Conservation (phyloP, 306 rosid species). For the Lathyrus oleraceus region DNA sequence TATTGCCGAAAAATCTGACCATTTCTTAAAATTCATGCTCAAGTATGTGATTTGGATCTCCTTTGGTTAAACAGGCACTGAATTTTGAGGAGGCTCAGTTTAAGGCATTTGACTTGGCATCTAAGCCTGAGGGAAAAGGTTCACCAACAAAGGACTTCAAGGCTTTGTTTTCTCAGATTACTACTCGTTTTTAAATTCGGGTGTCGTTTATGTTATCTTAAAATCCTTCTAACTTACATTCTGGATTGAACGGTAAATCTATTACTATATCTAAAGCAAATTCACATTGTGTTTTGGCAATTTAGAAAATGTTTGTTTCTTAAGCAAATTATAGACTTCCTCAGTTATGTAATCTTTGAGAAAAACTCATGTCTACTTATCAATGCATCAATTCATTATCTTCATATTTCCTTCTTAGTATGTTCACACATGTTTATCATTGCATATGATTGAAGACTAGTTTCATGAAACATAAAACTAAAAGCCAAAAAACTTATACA, state of each 20-base stretch:
- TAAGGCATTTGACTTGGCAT: conserved; percentile 89
- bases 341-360: not conserved
- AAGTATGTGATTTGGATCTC: not conserved
- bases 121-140: conserved; percentile 84
- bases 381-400: not conserved
- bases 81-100: conserved; percentile 72
- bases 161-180: conserved; percentile 75
- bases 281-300: conserved; percentile 12
- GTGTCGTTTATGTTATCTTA: not conserved
- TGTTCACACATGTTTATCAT: not conserved
- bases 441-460: not conserved
- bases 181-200: conserved; percentile 54
- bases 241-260: not conserved
- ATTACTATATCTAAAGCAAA: conserved; percentile 9
- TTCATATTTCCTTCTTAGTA: not conserved
- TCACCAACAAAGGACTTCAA: conserved; percentile 87
- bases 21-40: too few species aligned
- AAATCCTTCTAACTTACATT: not conserved
- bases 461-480: not conserved
- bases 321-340: conserved; percentile 27
- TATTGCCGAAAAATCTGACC: too few species aligned
- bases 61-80: conserved; percentile 62
- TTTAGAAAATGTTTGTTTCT: not conserved
- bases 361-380: conserved; percentile 8
- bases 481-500: not conserved